These are phyloP conservation scores for Clitopilus hobsonii DNA, from an alignment of 768 basidiomycete species.

Conservation along the genomic window DNA sequence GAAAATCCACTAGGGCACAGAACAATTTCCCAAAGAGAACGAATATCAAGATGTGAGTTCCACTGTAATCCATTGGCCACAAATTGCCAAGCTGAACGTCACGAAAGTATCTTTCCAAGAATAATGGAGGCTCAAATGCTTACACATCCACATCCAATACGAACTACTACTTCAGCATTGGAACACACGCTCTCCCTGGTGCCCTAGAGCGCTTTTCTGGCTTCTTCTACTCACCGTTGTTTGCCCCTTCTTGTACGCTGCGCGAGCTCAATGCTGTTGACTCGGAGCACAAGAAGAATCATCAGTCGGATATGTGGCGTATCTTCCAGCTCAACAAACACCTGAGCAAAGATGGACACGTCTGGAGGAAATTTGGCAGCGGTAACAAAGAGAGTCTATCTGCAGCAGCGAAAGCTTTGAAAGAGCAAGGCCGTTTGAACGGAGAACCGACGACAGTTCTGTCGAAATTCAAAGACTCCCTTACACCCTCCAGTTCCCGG, in stretches of 20 bases:
- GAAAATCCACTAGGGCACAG: constrained; percentile 68
- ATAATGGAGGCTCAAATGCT: constrained; percentile 86
- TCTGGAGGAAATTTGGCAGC: constrained; percentile 90
- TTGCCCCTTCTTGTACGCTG: constrained; percentile 77
- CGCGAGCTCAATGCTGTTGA: constrained; percentile 95
- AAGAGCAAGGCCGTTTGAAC: constrained; percentile 40
- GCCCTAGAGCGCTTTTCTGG: constrained; percentile 75
- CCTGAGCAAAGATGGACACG: constrained; percentile 72
- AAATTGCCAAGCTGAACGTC: constrained; percentile 5
- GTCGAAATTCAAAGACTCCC: constrained; percentile 24
- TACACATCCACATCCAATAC: constrained; percentile 91
- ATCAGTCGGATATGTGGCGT: constrained; percentile 88
- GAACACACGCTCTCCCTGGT: constrained; percentile 55
- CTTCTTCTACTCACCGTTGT: constrained; percentile 94
- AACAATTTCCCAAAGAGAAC: constrained; percentile 85
- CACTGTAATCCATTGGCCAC: not conserved
- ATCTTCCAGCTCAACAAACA: constrained; percentile 92
- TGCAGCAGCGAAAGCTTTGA: constrained; percentile 52
- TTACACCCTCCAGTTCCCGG: constrained; percentile 50
- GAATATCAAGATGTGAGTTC: constrained; percentile 79
- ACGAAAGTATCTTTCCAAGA: constrained; percentile 79
- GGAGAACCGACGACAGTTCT: constrained; percentile 19
- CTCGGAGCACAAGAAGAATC: constrained; percentile 96
- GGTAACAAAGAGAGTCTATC: constrained; percentile 76
- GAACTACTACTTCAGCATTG: constrained; percentile 79